Conservation (phyloP, 441 rosid species). For the Brassica balearica region DNA sequence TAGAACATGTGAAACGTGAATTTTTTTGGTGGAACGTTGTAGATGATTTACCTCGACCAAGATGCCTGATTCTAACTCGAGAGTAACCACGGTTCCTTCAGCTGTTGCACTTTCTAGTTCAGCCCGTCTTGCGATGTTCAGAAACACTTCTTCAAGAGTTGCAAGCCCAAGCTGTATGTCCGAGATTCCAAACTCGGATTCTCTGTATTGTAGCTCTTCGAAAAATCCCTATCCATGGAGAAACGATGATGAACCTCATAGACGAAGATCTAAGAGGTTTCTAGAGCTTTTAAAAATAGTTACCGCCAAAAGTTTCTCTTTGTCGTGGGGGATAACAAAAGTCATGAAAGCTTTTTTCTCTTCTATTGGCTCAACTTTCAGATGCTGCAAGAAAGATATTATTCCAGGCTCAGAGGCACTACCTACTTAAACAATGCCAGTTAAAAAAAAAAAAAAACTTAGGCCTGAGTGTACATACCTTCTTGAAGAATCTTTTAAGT, state of each 20-base stretch:
- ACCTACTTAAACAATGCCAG: background rate
- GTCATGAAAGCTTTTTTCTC: slow-evolving; percentile 82
- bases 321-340: slow-evolving; percentile 81
- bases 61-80: slow-evolving; percentile 67
- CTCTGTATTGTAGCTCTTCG: slow-evolving; percentile 72
- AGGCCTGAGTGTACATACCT: slow-evolving; percentile 45
- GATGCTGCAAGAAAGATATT: slow-evolving; percentile 50
- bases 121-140: slow-evolving; percentile 83
- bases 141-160: slow-evolving; percentile 93
- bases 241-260: background rate
- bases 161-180: slow-evolving; percentile 88
- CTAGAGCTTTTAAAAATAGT: slow-evolving; percentile 27
- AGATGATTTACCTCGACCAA: slow-evolving; percentile 58
- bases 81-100: slow-evolving; percentile 69
- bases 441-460: background rate
- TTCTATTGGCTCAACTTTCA: slow-evolving; percentile 70
- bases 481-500: slow-evolving; percentile 72
- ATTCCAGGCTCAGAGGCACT: slow-evolving; percentile 38
- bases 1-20: background rate
- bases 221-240: slow-evolving; percentile 45
- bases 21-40: background rate
- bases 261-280: background rate
- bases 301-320: slow-evolving; percentile 71
- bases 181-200: slow-evolving; percentile 62
- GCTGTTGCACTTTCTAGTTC: slow-evolving; percentile 84